phyloP scores from a whole-genome alignment of 768 basidiomycete genomes.

The Suillus alpinus region DNA sequence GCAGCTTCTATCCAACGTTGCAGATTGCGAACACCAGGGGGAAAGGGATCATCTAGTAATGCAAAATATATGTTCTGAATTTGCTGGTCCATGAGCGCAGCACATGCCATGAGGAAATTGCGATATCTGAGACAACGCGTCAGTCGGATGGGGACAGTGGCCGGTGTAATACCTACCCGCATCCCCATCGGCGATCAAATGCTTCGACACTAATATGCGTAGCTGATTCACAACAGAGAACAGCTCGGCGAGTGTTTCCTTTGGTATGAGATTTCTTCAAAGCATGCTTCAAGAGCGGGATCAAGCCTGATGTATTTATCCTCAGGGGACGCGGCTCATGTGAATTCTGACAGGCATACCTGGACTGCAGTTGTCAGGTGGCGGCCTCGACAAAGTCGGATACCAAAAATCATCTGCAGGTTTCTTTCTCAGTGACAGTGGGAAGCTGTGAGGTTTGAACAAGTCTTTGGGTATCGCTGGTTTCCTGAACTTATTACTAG shows the following conservation, averaged over 20 bases:
- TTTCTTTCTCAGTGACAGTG: constrained; percentile 5
- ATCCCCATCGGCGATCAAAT: constrained; percentile 73
- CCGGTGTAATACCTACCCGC: constrained; percentile 47
- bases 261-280: constrained; percentile 50
- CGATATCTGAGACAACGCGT: constrained; percentile 56
- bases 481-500: constrained; percentile 14
- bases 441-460: background rate
- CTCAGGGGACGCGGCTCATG: constrained; percentile 8
- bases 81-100: constrained; percentile 66
- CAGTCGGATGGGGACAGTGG: background rate
- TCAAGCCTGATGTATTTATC: constrained; percentile 45
- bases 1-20: constrained; percentile 81
- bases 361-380: constrained; percentile 60
- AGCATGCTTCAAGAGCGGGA: constrained; percentile 58
- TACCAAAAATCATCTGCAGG: constrained; percentile 66
- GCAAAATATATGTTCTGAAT: constrained; percentile 60
- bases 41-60: constrained; percentile 51
- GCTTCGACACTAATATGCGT: constrained; percentile 57
- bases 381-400: constrained; percentile 38
- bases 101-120: constrained; percentile 78
- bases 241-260: constrained; percentile 52
- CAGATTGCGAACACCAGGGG: constrained; percentile 71
- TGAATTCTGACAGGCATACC: constrained; percentile 35
- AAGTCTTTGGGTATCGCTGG: constrained; percentile 8
- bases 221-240: constrained; percentile 58